Evolutionary conservation across 495 filamentous ascomycete species (phyloP).

Genomic region (Ramalina peruviana): DNA sequence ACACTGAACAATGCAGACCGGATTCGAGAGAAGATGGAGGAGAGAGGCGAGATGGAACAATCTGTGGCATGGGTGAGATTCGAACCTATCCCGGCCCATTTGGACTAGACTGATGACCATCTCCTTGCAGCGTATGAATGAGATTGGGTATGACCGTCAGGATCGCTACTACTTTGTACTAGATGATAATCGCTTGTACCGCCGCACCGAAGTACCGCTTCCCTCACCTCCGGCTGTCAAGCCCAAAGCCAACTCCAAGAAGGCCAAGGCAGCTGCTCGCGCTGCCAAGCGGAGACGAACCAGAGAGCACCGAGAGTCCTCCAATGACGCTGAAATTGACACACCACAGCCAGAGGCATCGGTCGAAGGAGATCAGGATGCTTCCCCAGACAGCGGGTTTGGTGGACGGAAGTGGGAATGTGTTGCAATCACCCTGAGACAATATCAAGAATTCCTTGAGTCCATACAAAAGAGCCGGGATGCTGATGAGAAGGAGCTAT

Average conservation of each 20-base stretch:
- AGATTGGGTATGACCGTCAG: conserved; percentile 74
- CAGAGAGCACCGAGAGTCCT: conserved; percentile 40
- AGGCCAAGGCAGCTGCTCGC: conserved; percentile 50
- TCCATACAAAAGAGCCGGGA: conserved; percentile 61
- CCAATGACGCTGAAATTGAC: conserved; percentile 32
- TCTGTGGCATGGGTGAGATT: conserved; percentile 56
- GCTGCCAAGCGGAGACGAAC: conserved; percentile 60
- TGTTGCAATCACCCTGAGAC: conserved; percentile 60
- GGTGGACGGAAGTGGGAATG: conserved; percentile 81
- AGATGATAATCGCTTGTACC: conserved; percentile 88
- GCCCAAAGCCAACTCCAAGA: conserved; percentile 64
- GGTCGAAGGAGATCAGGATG: conserved; percentile 19
- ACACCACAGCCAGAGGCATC: conserved; percentile 23
- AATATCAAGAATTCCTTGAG: conserved; percentile 61
- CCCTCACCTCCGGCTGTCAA: conserved; percentile 43
- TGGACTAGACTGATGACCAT: neutral
- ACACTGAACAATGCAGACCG: conserved; percentile 74
- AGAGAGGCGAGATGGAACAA: conserved; percentile 69
- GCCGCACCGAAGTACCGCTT: conserved; percentile 54
- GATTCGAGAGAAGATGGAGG: conserved; percentile 74
- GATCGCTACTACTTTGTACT: conserved; percentile 80
- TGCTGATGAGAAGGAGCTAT: conserved; percentile 65
- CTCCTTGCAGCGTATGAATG: conserved; percentile 64
- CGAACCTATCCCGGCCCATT: neutral
- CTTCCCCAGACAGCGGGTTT: conserved; percentile 42